Evolutionary conservation across 495 filamentous ascomycete genomes (phyloP), one percentile per base, ranked within the genome.

Genomic region (Gamarada debralockiae): DNA sequence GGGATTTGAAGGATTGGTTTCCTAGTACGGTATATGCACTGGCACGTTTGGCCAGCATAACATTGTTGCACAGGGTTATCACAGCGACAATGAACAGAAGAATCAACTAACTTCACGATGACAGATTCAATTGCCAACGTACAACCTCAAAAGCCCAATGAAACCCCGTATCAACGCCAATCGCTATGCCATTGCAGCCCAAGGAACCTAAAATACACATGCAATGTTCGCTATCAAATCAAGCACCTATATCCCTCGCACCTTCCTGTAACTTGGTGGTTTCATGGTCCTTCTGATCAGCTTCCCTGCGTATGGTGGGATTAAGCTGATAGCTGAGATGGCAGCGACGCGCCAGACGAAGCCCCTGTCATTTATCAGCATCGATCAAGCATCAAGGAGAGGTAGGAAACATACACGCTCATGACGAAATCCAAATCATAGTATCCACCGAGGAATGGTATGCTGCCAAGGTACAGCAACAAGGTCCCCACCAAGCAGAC

Each of bases 191-290:
- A 40, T 3, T 4, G 8, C 22, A 23, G 3, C 6, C 17, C 41
- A n/a, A 14, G 12, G 39, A 6, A 13, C 41, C 41, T n/a, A 21
- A 3, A 8, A 22, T 45, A n/a, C 10, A 45, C 17, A 5, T 40
- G 14, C 14, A 20, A 40, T 15, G 37, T n/a, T n/a, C 40, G 22
- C 22, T 22, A 39, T 39, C 14, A 6, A n/a, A 39, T 20, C 37
- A 15, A 7, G 37, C 6, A 6, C 15, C 52, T 34, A 73, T 65
- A 75, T 75, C 10, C 79, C 90, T 68, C 87, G 86, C 15, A 99
- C 92, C 73, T 99, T 99, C 54, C 93, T 77, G 73, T 95, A 97
- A 65, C 86, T 93, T n/a, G 91, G 90, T 47, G 93, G 95, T 63
- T 83, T 90, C 75, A 95, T 83, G 48, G 80, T 87, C 62, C 90